Percentiles rank a stretch among this genome's conserved stretches.
Evolutionary conservation across 345 rosid species (phyloP).

Genomic region (Eucalyptus cloeziana): DNA sequence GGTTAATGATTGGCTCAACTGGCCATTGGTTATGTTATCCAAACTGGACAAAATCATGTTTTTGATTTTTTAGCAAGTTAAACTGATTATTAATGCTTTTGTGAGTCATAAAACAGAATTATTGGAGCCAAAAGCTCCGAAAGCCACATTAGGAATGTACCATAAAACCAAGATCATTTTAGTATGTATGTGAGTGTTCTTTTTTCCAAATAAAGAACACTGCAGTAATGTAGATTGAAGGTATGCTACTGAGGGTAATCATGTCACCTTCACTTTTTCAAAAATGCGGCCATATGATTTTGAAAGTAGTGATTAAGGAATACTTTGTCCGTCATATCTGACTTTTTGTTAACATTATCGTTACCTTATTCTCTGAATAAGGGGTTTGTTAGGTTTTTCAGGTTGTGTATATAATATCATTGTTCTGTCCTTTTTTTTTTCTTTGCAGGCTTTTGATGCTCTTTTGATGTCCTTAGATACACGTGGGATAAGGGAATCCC

Average conservation of each 20-base stretch:
- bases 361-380: background rate
- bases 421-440: background rate
- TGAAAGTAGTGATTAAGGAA: background rate
- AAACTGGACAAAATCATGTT: background rate
- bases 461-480: constrained; percentile 69
- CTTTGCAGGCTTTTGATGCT: constrained; percentile 72
- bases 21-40: background rate
- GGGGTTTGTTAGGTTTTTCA: background rate
- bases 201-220: background rate
- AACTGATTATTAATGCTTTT: background rate
- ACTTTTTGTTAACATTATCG: background rate
- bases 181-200: background rate
- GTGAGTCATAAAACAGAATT: background rate
- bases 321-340: background rate
- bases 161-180: background rate
- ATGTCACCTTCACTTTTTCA: background rate
- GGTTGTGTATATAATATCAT: background rate
- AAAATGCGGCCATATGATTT: background rate
- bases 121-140: background rate
- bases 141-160: background rate
- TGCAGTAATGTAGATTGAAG: background rate
- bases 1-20: background rate
- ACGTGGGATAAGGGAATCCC: constrained; percentile 95
- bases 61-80: background rate
- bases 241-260: background rate